Evolutionary conservation across 176 grass and related monocot species (phyloP), one percentile per base, ranked within the genome.

Genomic region (Rhynchospora tenuis): DNA sequence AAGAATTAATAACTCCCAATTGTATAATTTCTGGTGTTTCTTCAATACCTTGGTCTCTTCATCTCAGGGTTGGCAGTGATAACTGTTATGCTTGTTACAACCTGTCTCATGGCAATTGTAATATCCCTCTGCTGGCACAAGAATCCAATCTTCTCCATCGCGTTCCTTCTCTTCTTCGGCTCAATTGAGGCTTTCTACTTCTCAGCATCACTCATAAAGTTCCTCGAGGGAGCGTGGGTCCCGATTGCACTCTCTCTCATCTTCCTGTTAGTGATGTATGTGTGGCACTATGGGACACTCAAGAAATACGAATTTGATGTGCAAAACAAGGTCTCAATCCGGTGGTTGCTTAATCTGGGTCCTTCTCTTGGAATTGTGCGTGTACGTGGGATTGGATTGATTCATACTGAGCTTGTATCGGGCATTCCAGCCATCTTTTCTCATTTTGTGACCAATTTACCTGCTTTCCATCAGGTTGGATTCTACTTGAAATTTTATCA

Each of bases 391-490:
- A 93, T 98, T 80, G 92, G 95, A 17, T 72, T 98, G 7, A 91
- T 98, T 86, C 95, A 98, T 56, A 95, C 92, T 38, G 95, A 95
- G 62, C 84, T 98, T 16, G 59, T 87, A 29, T 90, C 95, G 13
- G 95, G 95, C 48, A 98, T 98, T 80, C 95, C 95, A 2, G 95
- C 88, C 7, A 91, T 98, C 57, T 98, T 98, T 80, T 93, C 95
- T 62, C 95, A 98, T 57, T 98, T 98, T 7, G 95, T 98, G 78
- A 93, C 95, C 67, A 98, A 98, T 48, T 84, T 98, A 9, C 95
- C 95, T 80, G 95, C 95, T 56, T 98, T 98, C 86, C 95, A 98
- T 88, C 95, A 98, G 95, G 95, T 98, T 85, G 52, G 17, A 50
- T 82, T 82, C 63, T 82, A 48, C 63, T 67, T 26, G 0, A 15